Evolutionary conservation across 345 rosid species (phyloP).

Genomic region (Anastatica hierochuntica): DNA sequence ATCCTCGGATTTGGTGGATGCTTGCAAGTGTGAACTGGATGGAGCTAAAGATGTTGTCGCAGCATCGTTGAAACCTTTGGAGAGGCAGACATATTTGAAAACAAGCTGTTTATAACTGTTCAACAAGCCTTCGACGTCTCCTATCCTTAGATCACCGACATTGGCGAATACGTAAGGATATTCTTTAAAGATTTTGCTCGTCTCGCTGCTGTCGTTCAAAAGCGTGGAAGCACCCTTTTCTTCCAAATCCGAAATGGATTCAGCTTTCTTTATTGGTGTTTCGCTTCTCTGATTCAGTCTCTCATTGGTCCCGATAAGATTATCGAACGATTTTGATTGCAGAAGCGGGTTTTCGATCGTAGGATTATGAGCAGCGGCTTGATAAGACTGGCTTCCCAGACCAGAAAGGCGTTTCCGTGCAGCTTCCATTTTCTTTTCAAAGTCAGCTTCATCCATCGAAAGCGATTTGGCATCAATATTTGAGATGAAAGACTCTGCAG

Average conservation of each 20-base stretch:
- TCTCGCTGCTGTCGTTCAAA: conserved; percentile 53
- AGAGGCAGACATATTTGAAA: conserved; percentile 25
- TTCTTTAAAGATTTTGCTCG: conserved; percentile 44
- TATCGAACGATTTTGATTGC: conserved; percentile 27
- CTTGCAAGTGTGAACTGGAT: conserved; percentile 14
- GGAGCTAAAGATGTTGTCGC: conserved; percentile 16
- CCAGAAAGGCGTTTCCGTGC: conserved; percentile 68
- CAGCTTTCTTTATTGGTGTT: conserved; percentile 37
- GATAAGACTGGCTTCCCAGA: conserved; percentile 39
- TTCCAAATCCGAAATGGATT: conserved; percentile 70
- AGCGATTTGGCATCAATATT: conserved; percentile 67
- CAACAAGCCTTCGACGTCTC: conserved; percentile 69
- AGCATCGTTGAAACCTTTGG: conserved; percentile 22
- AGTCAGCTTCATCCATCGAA: conserved; percentile 63
- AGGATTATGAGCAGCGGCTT: conserved; percentile 22
- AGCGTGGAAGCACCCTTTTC: conserved; percentile 61
- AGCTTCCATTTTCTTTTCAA: conserved; percentile 65
- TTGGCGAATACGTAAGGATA: conserved; percentile 66
- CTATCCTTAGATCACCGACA: conserved; percentile 68
- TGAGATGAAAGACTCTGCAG: conserved; percentile 77
- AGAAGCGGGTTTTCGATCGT: conserved; percentile 23
- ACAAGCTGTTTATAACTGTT: conserved; percentile 48
- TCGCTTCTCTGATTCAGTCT: conserved; percentile 25
- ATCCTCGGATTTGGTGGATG: conserved; percentile 9
- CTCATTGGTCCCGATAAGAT: conserved; percentile 28